A percentile compares a stretch with the other conserved stretches of the same genome.
Conservation (phyloP, 2,329 filamentous ascomycete genomes). For the Phialophora macrospora region DNA sequence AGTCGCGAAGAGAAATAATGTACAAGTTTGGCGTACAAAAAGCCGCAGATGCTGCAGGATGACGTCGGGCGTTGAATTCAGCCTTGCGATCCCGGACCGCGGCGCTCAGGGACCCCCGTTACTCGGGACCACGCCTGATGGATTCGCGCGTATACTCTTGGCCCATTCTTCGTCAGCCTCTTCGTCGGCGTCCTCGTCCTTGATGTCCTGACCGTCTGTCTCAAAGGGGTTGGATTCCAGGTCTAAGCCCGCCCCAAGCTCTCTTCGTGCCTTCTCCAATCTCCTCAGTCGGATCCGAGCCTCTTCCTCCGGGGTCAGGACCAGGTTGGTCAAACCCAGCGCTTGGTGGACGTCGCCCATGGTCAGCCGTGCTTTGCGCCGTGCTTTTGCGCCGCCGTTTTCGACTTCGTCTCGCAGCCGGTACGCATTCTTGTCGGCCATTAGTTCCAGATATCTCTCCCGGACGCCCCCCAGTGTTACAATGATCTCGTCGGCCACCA, state of each 20-base stretch:
- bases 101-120: background rate
- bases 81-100: constrained; percentile 9
- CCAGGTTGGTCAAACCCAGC: constrained; percentile 20
- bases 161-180: background rate
- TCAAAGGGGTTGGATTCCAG: background rate
- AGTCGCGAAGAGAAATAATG: background rate
- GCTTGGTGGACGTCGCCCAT: constrained; percentile 27
- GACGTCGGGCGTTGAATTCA: constrained; percentile 9
- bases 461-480: constrained; percentile 49
- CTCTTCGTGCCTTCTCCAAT: background rate
- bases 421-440: constrained; percentile 21
- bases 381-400: constrained; percentile 28
- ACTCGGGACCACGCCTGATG: background rate
- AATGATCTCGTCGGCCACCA: constrained; percentile 64
- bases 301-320: constrained; percentile 11
- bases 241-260: background rate
- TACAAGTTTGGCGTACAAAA: background rate
- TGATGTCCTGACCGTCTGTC: background rate
- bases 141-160: background rate
- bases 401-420: constrained; percentile 24
- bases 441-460: constrained; percentile 31
- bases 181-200: constrained; percentile 8
- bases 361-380: constrained; percentile 24
- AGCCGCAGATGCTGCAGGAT: constrained; percentile 3
- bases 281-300: constrained; percentile 3